Base-by-base conservation (phyloP, 2,329 filamentous ascomycete species). In the Ceratocystiopsis brevicomis region DNA sequence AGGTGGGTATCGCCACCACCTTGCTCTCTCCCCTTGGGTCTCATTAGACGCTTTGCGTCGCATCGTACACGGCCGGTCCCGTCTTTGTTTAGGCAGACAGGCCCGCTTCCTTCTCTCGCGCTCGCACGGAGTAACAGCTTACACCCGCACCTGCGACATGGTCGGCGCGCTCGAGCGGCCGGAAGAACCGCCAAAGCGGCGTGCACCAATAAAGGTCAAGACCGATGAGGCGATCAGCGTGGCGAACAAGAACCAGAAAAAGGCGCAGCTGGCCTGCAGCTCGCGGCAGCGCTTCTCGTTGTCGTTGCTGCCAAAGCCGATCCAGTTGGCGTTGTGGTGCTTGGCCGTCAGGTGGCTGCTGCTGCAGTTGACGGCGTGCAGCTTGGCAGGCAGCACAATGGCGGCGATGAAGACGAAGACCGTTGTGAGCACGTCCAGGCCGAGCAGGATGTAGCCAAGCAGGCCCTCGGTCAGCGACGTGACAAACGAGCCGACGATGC, bases 201-300 rank as follows among this genome's bases (percentile, higher is more conserved):
- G 67, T 39, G 69, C 65, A 51, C 68, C 65, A 45, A 68, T 66
- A 47, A 63, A 61, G 53, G 75, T 57, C 49, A 81, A 67, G 54
- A 73, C 63, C 38, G 76, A 56, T 37, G 68, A 67, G 4, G 64
- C 74, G 25, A 65, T 61, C 54, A 78, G 81, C 21, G 69, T 65
- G 36, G 63, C 68, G 57, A 78, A 83, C 40, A 83, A 69, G 62
- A 87, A 86, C 79, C 79, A 88, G 61, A 84, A 68, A 63, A 88
- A 88, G 35, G 73, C 79, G 33, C 72, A 74, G 48, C 72, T 71
- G 35, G 81, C 81, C 63, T 87, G 81, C 15, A 83, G 71, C 61
- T 84, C 75, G 49, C 73, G 76, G 62, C 82, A 87, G 50, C 79
- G 71, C 63, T 78, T 75, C 56, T 65, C 58, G 47, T 68, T 64